Evolutionary conservation across 2,329 filamentous ascomycete species (phyloP).

Genomic region (Fusarium mangiferae): DNA sequence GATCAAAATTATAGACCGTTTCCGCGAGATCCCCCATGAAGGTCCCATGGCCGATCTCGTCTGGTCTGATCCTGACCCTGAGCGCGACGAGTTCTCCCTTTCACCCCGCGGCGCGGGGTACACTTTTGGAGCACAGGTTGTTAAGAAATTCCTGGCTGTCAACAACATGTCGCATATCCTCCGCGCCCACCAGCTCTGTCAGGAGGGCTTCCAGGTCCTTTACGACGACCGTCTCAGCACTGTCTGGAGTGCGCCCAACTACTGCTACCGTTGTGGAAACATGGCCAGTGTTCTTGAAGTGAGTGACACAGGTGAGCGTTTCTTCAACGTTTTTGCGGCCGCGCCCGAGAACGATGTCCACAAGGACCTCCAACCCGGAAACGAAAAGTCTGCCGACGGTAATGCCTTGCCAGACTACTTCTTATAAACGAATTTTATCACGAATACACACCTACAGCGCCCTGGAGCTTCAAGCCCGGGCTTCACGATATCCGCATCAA

Average conservation of each 20-base stretch:
- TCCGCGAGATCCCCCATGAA: conserved; percentile 97
- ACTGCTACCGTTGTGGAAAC: conserved; percentile 95
- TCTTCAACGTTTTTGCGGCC: conserved; percentile 98
- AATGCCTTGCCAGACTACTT: conserved; percentile 77
- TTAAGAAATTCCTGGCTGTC: conserved; percentile 97
- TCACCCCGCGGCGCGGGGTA: conserved; percentile 95
- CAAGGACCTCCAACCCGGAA: conserved; percentile 82
- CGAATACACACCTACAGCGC: conserved; percentile 8
- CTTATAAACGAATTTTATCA: conserved; percentile 58
- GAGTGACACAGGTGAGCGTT: conserved; percentile 89
- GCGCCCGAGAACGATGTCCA: conserved; percentile 95
- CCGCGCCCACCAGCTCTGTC: conserved; percentile 96
- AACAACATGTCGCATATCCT: conserved; percentile 98
- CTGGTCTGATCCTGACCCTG: conserved; percentile 98
- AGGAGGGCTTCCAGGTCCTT: conserved; percentile 96
- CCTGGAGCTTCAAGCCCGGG: conserved; percentile 21
- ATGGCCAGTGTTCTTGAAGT: conserved; percentile 97
- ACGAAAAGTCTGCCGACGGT: conserved; percentile 75
- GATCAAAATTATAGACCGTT: conserved; percentile 99
- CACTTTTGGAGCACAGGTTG: conserved; percentile 96
- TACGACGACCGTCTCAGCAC: conserved; percentile 96
- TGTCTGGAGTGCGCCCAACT: conserved; percentile 98
- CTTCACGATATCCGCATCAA: conserved; percentile 36
- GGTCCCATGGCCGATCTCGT: conserved; percentile 99
- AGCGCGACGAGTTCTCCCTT: conserved; percentile 95